Evolutionary conservation across 1,284 basidiomycete genomes (phyloP), one percentile per base, ranked within the genome.

Genomic region (Apiotrichum domesticum): DNA sequence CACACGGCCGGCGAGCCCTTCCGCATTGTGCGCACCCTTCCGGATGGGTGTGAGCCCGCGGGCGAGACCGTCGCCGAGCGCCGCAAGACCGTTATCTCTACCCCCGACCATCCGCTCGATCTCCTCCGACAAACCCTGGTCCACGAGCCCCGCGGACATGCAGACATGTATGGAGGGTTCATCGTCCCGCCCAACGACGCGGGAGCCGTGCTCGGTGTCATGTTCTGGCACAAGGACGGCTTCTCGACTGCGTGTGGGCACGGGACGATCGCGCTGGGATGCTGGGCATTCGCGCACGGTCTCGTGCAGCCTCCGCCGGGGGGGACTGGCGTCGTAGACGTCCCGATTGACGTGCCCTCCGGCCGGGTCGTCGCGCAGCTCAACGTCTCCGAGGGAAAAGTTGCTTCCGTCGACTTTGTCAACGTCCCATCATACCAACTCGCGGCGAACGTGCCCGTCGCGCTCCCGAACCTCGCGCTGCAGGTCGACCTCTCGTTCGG

Each of bases 161-260:
- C 63, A 15, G 79, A 79, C 57, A 81, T 81, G 80, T 81, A 81
- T 56, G 79, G 80, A 5, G 79, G 78, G 13, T 76, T 79, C 44
- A 66, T 79, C 9, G 67, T 79, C 0, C 65, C 76, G 35, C 78
- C 78, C 13, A 55, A 59, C 37, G 54, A 63, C 14, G 51, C 57
- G 4, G 71, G 75, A 14, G 79, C 79, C 0, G 74, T 79, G 58
- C 76, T 80, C 35, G 79, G 78, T 1, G 79, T 80, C 11, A 61
- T 80, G 37, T 80, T 80, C 63, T 80, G 75, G 58, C 79, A 80
- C 65, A 80, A 80, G 62, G 79, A 80, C 67, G 79, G 79, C 0
- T 80, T 80, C 64, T 79, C 78, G 1, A 80, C 79, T 2, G 80
- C 80, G 73, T 80, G 79, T 46, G 79, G 79, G 0, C 79, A 80